Conservation (phyloP, 1,284 basidiomycete species). For the Mycosarcoma maydis region DNA sequence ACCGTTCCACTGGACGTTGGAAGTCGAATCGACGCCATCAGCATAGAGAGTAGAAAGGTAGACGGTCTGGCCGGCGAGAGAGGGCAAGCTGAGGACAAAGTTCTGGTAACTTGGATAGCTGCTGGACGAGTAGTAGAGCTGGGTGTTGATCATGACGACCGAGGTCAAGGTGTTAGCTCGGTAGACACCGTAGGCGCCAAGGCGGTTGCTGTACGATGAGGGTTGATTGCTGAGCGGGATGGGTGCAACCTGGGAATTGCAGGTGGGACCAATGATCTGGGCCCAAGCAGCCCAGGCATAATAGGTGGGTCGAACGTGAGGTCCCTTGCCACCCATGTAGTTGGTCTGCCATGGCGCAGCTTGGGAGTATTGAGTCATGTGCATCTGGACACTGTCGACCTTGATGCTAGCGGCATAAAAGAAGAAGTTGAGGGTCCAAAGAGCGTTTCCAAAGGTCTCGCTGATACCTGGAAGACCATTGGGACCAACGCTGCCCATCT, state of each 20-base stretch:
- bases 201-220: constrained; percentile 36
- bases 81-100: constrained; percentile 40
- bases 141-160: constrained; percentile 52
- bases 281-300: constrained; percentile 57
- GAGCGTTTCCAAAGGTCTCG: constrained; percentile 53
- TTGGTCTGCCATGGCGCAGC: constrained; percentile 53
- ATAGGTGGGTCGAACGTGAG: constrained; percentile 54
- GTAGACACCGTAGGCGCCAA: constrained; percentile 46
- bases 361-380: constrained; percentile 50
- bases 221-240: constrained; percentile 34
- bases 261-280: constrained; percentile 52
- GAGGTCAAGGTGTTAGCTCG: constrained; percentile 26
- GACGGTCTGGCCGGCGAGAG: constrained; percentile 41
- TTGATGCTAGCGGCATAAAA: constrained; percentile 53
- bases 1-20: constrained; percentile 52
- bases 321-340: constrained; percentile 16
- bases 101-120: constrained; percentile 25
- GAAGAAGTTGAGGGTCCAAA: constrained; percentile 60
- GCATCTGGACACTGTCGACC: constrained; percentile 56
- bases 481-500: constrained; percentile 59
- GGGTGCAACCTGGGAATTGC: constrained; percentile 39
- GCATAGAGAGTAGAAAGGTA: constrained; percentile 46
- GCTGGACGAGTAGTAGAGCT: constrained; percentile 25
- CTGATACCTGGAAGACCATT: constrained; percentile 52
- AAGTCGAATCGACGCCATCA: constrained; percentile 40